Conservation (phyloP, 2,329 filamentous ascomycete genomes). For the Myriosclerotinia scirpicola region DNA sequence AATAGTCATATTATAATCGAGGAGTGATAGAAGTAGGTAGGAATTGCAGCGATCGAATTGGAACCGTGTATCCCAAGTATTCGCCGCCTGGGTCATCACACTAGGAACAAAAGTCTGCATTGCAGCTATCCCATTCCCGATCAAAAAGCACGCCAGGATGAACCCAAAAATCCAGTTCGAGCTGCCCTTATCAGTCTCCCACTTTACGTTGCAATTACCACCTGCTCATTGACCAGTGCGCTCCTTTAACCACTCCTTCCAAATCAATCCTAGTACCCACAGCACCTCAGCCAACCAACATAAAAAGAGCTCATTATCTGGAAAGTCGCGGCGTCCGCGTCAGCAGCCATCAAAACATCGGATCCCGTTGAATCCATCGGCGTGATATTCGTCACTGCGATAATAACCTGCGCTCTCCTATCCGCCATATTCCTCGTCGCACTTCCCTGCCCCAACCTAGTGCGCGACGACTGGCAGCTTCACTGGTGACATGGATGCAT, state of each 20-base stretch:
- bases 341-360: constrained; percentile 36
- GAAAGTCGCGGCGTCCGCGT: constrained; percentile 13
- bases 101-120: constrained; percentile 66
- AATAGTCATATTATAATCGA: constrained; percentile 61
- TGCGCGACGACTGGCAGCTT: constrained; percentile 40
- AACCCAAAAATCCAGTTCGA: constrained; percentile 65
- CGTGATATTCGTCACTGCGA: constrained; percentile 37
- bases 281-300: constrained; percentile 29
- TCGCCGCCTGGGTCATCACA: constrained; percentile 70
- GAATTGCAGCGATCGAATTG: constrained; percentile 66
- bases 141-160: constrained; percentile 72
- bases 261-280: constrained; percentile 26
- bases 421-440: constrained; percentile 43
- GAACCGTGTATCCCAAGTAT: constrained; percentile 47
- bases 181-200: constrained; percentile 74
- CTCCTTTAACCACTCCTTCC: constrained; percentile 34
- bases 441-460: constrained; percentile 38
- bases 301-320: constrained; percentile 8
- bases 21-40: constrained; percentile 68
- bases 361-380: constrained; percentile 40
- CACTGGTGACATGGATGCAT: constrained; percentile 40
- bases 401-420: constrained; percentile 28
- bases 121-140: constrained; percentile 66
- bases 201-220: constrained; percentile 58
- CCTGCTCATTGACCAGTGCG: constrained; percentile 17